These are phyloP conservation scores for Ciborinia camelliae DNA, from an alignment of 2,329 filamentous ascomycete genomes.

Conservation along the genomic window DNA sequence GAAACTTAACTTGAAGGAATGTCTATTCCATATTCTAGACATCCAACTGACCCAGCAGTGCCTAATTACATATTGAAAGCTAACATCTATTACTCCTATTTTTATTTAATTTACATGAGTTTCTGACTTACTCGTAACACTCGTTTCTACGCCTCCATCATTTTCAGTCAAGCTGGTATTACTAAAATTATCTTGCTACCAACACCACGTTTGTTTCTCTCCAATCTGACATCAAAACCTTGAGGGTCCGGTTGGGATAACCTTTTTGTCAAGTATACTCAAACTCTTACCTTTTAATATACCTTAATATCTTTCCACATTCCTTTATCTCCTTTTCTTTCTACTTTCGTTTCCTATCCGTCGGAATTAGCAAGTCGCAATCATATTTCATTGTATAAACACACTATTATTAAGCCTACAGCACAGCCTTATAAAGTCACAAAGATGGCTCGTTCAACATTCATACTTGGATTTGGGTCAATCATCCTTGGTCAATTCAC, in stretches of 20 bases:
- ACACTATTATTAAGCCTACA: not conserved
- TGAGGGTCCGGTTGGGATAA: not conserved
- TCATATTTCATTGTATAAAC: not conserved
- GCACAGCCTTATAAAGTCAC: not conserved
- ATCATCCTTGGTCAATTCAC: slow-evolving; percentile 7
- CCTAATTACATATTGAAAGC: slow-evolving; percentile 12
- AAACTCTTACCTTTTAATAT: not conserved
- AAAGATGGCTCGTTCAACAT: slow-evolving; percentile 3
- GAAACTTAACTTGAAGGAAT: not conserved
- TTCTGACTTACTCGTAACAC: not conserved
- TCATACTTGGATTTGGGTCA: not conserved
- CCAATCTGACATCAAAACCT: not conserved
- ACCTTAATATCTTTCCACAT: not conserved
- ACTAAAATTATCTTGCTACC: not conserved
- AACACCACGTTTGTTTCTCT: not conserved
- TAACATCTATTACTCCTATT: not conserved
- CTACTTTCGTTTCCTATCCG: not conserved
- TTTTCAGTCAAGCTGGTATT: not conserved
- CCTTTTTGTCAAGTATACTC: not conserved
- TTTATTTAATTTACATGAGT: slow-evolving; percentile 7
- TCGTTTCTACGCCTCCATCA: slow-evolving; percentile 1
- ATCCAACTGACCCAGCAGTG: not conserved
- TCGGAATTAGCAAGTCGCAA: not conserved
- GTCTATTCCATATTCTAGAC: slow-evolving; percentile 2
- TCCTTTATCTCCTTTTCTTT: not conserved